Evolutionary conservation across 1,284 basidiomycete genomes (phyloP), one percentile per base, ranked within the genome.

Genomic region (Trametes hirsuta): DNA sequence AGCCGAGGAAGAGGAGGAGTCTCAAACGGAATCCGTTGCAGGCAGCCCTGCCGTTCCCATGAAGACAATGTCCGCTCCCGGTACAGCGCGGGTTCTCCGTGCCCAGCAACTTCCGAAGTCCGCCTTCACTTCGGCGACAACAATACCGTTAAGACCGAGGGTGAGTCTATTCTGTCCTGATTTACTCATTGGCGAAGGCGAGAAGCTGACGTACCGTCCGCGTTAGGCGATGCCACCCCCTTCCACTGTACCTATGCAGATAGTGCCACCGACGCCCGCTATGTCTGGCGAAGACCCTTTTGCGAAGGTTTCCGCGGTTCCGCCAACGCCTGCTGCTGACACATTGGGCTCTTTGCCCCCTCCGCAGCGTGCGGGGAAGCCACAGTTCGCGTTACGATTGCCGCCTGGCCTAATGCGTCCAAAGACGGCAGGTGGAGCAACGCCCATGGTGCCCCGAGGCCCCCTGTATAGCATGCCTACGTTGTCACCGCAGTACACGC

Each of bases 121-220:
- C 12, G 90, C 90, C 0, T 91, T 91, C 71, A 82, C 83, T 14
- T 73, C 81, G 47, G 75, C 81, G 6, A 84, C 86, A 8, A 90
- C 87, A 53, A 47, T 71, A 36, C 60, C 64, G 36, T 49, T 68
- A 41, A 55, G 64, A 46, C 64, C 60, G 10, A 52, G 55, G 42
- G 64, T 62, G 37, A 42, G 64, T 52, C 2, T 3, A 22, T 36
- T 15, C 21, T 12, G 11, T 36, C 24, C 18, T 49, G 9, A 8
- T 30, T 8, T 12, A n/a, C 40, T 6, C 30, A 3, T 10, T 8
- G 30, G 11, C 12, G 9, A 36, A 3, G 4, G 22, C 3, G 21
- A 6, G 4, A 41, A 44, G 3, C 25, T 24, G n/a, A 37, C 24
- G 14, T 9, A 36, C 4, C 11, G n/a, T 41, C 1, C 8, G 8